Evolutionary conservation across 345 rosid genomes (phyloP), one percentile per base, ranked within the genome.

Genomic region (Rhodomyrtus tomentosa): DNA sequence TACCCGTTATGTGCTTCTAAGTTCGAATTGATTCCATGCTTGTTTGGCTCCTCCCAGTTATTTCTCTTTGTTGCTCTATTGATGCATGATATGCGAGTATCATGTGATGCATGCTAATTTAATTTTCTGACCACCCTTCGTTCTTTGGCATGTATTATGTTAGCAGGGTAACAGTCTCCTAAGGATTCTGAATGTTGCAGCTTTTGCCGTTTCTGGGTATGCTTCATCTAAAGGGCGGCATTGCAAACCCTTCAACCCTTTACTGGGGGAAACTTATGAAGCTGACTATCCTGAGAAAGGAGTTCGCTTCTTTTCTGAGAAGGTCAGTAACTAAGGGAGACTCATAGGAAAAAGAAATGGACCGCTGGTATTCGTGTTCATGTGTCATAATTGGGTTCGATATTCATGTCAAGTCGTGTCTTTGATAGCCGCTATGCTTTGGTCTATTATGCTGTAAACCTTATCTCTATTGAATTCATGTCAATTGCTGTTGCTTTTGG

Each of bases 211-310:
- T 82, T 97, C 99, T 85, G 99, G 98, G 51, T 97, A 97, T 86
- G 98, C 99, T 87, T 95, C 98, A 54, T 92, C 99, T 27, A 96
- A 95, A 88, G 96, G 99, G 55, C 92, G 99, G 38, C 98, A 94
- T 51, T 95, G 99, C 89, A 97, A 97, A 91, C 99, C 99, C n/a
- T 97, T 96, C 85, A 96, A 96, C 84, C 99, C 98, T 88, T 89
- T 96, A 86, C 92, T 96, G 38, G 99, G 99, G 89, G 99, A 96
- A 92, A 96, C 99, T 50, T 96, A 93, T 84, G 99, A 95, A 91
- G 99, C 98, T 29, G 97, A 96, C 87, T 96, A 85, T 91, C 97
- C 96, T 68, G 99, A 96, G 81, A 92, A 87, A 87, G 99, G 98
- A 85, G 90, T 96, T 82, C 95, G 93, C 49, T 96, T 96, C 94